Base-by-base conservation (phyloP, 1,284 basidiomycete genomes). In the Mycena sp. region DNA sequence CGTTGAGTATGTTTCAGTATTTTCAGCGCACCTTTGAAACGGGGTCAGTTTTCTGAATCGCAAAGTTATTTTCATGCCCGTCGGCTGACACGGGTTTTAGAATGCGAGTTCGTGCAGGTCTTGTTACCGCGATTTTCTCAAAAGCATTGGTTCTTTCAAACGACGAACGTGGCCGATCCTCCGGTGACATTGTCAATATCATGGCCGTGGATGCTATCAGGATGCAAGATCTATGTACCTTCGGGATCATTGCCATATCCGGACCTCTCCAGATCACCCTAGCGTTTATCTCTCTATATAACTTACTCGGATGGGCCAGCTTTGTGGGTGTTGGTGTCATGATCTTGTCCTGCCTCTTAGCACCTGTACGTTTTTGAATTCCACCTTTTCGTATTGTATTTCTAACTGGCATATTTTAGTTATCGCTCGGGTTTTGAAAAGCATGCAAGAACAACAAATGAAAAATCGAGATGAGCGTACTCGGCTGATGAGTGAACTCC, bases 281-380 rank as follows among this genome's bases (percentile, higher is more conserved):
- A 14, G 96, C 96, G 0, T 98, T 99, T 74, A 77, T 98, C 35
- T 96, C 93, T 6, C 83, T 99, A 4, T 95, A 95, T 75, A 84
- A 88, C 67, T 87, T 98, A 21, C 86, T 98, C 21, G 96, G 96
- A 3, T 97, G 94, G 94, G 86, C 93, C 17, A 91, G 93, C 0
- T 96, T 98, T 70, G 91, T 95, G 52, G 96, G 96, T 12, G 94
- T 99, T 4, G 94, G 83, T 0, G 91, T 98, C 73, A 98, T 99
- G 95, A 75, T 95, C 44, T 74, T 94, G 57, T 91, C 90, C 0
- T 93, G 54, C 95, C 95, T 1, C 72, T 95, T 65, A 96, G 95
- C 70, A 93, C 93, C 0, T 71, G 82, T 81, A 67, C 53, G 78
- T 58, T 4, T 29, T 12, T 44, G 4, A 41, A 29, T 53, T 19